Base-by-base conservation (phyloP, 768 basidiomycete species). In the Leccinum boreale region DNA sequence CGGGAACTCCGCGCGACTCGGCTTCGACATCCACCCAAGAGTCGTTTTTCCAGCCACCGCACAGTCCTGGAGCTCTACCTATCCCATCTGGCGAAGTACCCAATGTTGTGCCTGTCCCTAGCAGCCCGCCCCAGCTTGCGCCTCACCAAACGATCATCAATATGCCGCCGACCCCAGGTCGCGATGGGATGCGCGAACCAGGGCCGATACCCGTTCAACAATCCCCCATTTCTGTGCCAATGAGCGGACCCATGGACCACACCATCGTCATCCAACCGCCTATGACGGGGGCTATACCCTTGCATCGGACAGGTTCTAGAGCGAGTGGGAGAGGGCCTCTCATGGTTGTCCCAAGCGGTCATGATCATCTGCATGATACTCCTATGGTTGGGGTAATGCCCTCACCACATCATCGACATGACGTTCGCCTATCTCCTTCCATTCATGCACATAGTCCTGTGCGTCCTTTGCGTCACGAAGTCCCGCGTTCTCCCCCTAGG, bases 11-110 rank as follows among this genome's bases (percentile, higher is more conserved):
- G 9, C 57, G 2, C 9, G 67, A 58, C 17, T 36, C 35, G 24
- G 56, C 42, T 47, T 72, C 70, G 31, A 71, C 69, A 14, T 56
- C 65, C 7, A 71, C 68, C 10, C 68, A 72, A 23, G 59, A 55
- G n/a, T 58, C 70, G 17, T 66, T 28, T 19, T 62, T 48, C 26
- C 53, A 56, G 1, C 70, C 46, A 36, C 62, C 59, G 11, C 31
- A 2, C 28, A 62, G 64, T 54, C 66, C 66, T 6, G 57, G 51
- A 42, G 50, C 45, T 15, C 11, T 58, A 1, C 66, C 57, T 21
- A 14, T 70, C n/a, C 66, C 46, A 46, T 12, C 1, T 5, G 55
- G 52, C 2, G 64, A 46, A n/a, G 33, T 60, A 9, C 63, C 66
- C 11, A n/a, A 59, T 42, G 61, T 71, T 17, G 28, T 63, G 28